Evolutionary conservation across 23 red algal genomes (phyloP), one percentile per base, ranked within the genome.

Genomic region (Gracilaria domingensis): DNA sequence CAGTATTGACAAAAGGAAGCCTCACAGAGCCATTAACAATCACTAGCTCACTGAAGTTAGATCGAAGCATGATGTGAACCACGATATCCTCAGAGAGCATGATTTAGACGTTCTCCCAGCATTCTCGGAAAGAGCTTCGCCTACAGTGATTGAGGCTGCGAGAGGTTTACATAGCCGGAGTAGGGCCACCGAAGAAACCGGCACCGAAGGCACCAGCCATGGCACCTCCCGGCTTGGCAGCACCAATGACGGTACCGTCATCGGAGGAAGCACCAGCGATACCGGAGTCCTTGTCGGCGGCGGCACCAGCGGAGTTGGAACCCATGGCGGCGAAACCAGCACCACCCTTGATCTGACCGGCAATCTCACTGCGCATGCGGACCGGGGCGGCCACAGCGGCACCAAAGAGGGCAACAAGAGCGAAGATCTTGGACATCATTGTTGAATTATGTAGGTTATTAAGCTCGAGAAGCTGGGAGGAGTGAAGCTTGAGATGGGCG

Each of bases 371-470:
- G 40, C 42, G 39, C 81, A 85, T 69, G 54, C 59, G 81, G 82
- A 87, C 84, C 84, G 84, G 84, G 67, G 84, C 48, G 84, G 84
- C 84, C 60, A 75, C 84, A 69, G 67, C 84, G 48, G 84, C 84
- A 50, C 84, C 84, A 69, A 87, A 57, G 84, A 87, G 84, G 55
- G 84, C 84, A 71, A 87, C 50, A 71, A 87, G 50, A 74, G 67
- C 67, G 29, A 71, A 24, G 26, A 87, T 87, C 84, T 87, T 87
- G 84, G 84, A 66, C 65, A 87, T 87, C 84, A 87, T 87, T 87
- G n/a, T 49, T 87, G 39, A 24, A 11, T 45, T 45, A 45, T 4
- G 4, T 45, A 11, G 42, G 42, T 45, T 45, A 11, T 7, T 28
- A 12, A 32, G 60, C 60, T 65, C 26, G 60, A 65, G 60, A 65